Percentiles rank a stretch among this genome's conserved stretches.
These are phyloP conservation scores for Stereocaulon alpinum DNA, from an alignment of 495 filamentous ascomycete genomes.

Conservation along the genomic window DNA sequence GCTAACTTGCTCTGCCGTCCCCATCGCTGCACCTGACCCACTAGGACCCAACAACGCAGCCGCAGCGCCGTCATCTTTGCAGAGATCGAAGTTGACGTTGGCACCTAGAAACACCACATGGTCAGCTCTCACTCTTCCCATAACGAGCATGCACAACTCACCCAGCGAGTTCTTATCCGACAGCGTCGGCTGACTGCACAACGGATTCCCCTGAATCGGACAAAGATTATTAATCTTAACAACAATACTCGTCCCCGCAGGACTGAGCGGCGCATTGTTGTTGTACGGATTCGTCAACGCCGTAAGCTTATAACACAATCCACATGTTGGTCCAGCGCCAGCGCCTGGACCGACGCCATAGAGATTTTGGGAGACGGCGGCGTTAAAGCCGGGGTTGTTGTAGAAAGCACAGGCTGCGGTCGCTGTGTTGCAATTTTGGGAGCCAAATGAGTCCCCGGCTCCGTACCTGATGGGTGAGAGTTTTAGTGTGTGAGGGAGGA, in stretches of 20 bases:
- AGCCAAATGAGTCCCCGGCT: constrained; percentile 17
- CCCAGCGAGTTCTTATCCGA: constrained; percentile 27
- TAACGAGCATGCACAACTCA: background rate
- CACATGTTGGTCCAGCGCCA: constrained; percentile 17
- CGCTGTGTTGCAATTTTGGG: constrained; percentile 21
- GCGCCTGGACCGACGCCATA: constrained; percentile 22
- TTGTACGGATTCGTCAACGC: background rate
- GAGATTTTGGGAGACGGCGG: constrained; percentile 29
- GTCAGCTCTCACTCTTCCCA: background rate
- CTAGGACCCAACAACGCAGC: constrained; percentile 27
- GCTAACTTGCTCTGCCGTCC: constrained; percentile 24
- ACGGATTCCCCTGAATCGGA: constrained; percentile 26
- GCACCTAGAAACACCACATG: constrained; percentile 9
- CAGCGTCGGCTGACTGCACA: constrained; percentile 25
- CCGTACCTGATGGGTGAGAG: constrained; percentile 16
- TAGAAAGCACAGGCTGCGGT: constrained; percentile 23
- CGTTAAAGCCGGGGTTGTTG: constrained; percentile 20
- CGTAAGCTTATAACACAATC: background rate
- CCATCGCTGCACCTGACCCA: constrained; percentile 22
- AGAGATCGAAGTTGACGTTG: constrained; percentile 32
- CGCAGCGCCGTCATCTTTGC: constrained; percentile 27
- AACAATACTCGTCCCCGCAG: constrained; percentile 9
- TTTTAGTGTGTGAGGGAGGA: background rate
- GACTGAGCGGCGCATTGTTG: background rate
- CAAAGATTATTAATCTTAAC: constrained; percentile 32